phyloP scores from a whole-genome alignment of 2,329 filamentous ascomycete genomes.

The Nannizzia gypsea region DNA sequence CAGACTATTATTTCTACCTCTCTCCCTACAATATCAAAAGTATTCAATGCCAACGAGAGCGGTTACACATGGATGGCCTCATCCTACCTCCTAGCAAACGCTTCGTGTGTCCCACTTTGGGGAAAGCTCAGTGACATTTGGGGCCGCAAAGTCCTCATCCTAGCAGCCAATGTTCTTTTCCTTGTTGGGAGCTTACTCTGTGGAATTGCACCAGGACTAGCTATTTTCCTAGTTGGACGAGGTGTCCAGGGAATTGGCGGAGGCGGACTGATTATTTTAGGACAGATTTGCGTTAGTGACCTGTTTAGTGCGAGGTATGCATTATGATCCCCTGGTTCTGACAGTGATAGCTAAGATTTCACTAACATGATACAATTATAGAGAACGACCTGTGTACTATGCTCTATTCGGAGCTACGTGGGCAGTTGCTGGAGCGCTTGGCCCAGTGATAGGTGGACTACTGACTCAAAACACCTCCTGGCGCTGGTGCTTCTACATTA shows the following conservation, averaged over 20 bases:
- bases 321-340: background rate
- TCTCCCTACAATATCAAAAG: constrained; percentile 24
- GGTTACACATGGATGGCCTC: constrained; percentile 31
- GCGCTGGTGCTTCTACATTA: constrained; percentile 53
- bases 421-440: constrained; percentile 31
- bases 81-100: constrained; percentile 26
- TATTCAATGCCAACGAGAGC: constrained; percentile 24
- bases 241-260: constrained; percentile 53
- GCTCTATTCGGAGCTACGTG: constrained; percentile 50
- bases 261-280: constrained; percentile 50
- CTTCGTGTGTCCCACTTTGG: constrained; percentile 39
- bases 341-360: background rate
- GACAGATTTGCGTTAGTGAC: constrained; percentile 53
- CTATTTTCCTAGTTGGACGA: constrained; percentile 51
- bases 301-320: constrained; percentile 47
- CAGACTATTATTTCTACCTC: constrained; percentile 27
- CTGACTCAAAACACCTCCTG: constrained; percentile 27
- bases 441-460: constrained; percentile 14
- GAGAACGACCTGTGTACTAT: constrained; percentile 49
- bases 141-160: constrained; percentile 51
- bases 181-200: constrained; percentile 51
- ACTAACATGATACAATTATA: constrained; percentile 12
- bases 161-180: constrained; percentile 52
- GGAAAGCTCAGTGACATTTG: constrained; percentile 56
- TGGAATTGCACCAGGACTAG: constrained; percentile 45